Evolutionary conservation across 495 filamentous ascomycete species (phyloP), one percentile per base, ranked within the genome.

Genomic region (Podospora comata): DNA sequence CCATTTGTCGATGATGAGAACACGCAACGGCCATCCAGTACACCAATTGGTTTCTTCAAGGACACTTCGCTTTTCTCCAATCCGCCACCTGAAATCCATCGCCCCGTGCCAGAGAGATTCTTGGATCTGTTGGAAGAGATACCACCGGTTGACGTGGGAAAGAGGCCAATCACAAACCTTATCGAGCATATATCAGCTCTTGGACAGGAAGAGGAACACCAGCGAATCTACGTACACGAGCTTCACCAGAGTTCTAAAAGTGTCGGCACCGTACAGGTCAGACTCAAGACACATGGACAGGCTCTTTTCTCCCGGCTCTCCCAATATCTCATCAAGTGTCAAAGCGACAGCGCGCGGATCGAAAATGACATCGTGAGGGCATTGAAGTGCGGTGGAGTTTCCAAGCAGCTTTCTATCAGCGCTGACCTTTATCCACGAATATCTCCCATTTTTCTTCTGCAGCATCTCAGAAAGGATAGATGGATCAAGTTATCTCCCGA

Each of bases 401-500:
- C 57, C 48, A 15, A 56, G n/a, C 20, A 13, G 9, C 39, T 48
- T 48, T 6, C 9, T 11, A 2, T 6, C 15, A 3, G 13, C 20
- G 6, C 64, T 72, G 0, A 30, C 3, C 27, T 74, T 15, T 70
- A 70, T 48, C 79, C 78, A 3, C 60, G 78, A 39, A 18, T 79
- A 4, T 80, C 77, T 16, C 73, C 77, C 5, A 60, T 62, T 19
- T 82, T 77, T 64, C 75, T 84, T 44, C 72, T 79, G 0, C 68
- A 75, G 58, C 80, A 74, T 1, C 75, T 84, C 13, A 66, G 73
- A 26, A 70, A 64, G 9, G 23, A 59, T 11, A 73, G 71, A 1
- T 75, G 75, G 74, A 27, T 6, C 13, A 64, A 61, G 1, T 68
- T 81, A 18, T 63, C 68, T 15, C 20, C 30, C 0, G 65, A 53